Conservation (phyloP, 257 asterid genomes). For the Marsdenia floribunda region DNA sequence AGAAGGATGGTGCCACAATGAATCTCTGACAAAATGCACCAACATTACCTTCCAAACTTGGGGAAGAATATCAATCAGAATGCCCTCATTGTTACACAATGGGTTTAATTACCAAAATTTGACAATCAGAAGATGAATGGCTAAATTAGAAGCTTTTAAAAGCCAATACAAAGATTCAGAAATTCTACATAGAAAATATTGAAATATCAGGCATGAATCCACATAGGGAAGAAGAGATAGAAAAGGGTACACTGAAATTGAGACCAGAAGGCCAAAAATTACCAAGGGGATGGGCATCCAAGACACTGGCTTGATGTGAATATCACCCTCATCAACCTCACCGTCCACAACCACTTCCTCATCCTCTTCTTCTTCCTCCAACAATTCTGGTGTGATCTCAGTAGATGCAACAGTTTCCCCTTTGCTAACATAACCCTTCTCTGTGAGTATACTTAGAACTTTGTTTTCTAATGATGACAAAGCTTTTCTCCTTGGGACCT, state of each 20-base stretch:
- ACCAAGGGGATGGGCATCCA: slow-evolving; percentile 66
- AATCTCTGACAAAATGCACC: background rate
- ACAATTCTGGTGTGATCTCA: slow-evolving; percentile 57
- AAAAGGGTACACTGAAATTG: background rate
- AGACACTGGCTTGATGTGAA: slow-evolving; percentile 74
- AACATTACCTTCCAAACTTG: background rate
- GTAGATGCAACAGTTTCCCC: slow-evolving; percentile 41
- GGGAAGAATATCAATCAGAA: background rate
- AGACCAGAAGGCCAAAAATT: slow-evolving; percentile 19
- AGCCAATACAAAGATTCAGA: background rate
- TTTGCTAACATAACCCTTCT: slow-evolving; percentile 78
- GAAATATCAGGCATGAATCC: slow-evolving; percentile 3
- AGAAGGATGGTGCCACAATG: too few species aligned
- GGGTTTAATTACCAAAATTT: background rate
- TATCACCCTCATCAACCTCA: slow-evolving; percentile 98
- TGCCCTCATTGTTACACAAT: background rate
- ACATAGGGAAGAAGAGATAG: background rate
- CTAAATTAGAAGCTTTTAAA: background rate
- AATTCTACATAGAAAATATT: background rate
- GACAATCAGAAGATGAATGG: background rate
- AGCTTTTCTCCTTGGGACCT: slow-evolving; percentile 88
- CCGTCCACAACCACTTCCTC: slow-evolving; percentile 96
- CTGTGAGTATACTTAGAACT: slow-evolving; percentile 74
- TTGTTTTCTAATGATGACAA: slow-evolving; percentile 61
- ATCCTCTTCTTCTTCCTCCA: slow-evolving; percentile 87